Evolutionary conservation across 2,329 filamentous ascomycete species (phyloP), one percentile per base, ranked within the genome.

Genomic region (Biscogniauxia sp.): DNA sequence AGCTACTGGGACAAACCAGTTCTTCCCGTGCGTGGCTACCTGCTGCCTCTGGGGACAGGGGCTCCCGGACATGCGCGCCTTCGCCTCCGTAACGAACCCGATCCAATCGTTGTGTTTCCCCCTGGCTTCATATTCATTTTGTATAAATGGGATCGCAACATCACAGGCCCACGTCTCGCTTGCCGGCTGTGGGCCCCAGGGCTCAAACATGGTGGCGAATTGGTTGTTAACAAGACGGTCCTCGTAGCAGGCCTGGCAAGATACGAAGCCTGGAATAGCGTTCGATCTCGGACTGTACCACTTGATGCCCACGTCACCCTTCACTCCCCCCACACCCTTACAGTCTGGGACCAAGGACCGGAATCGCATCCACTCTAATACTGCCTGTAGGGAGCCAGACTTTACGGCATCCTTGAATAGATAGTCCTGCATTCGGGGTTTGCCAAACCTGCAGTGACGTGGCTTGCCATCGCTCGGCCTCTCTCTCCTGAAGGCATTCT

Each of bases 381-480:
- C 61, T 0, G 62, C 57, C 5, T 66, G 66, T 1, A 76, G 26
- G 1, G 70, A 67, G 1, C 70, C 70, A 0, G 60, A 69, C 8
- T 63, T 57, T 0, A 74, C 37, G 0, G 76, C 76, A 1, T 72
- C 65, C 0, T 72, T 71, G 61, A 76, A 76, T 0, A 80, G 64
- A 2, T 64, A 26, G 3, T 77, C 69, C 15, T 69, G 74, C 20
- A 78, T 68, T 0, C 75, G 72, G 0, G 75, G 60, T 59, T 75
- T 54, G 54, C 71, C 52, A 70, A 79, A 66, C 45, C 69, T 54
- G 66, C 73, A 67, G 51, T 70, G 28, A 56, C 73, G 57, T 57
- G 68, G 32, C 58, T 70, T 53, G 1, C 61, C 59, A 26, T 77
- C 72, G 4, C 19, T 20, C 32, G 62, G 62, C 0, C 62, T 57